Conservation (phyloP, 2,329 filamentous ascomycete species). For the Penicillium digitatum region DNA sequence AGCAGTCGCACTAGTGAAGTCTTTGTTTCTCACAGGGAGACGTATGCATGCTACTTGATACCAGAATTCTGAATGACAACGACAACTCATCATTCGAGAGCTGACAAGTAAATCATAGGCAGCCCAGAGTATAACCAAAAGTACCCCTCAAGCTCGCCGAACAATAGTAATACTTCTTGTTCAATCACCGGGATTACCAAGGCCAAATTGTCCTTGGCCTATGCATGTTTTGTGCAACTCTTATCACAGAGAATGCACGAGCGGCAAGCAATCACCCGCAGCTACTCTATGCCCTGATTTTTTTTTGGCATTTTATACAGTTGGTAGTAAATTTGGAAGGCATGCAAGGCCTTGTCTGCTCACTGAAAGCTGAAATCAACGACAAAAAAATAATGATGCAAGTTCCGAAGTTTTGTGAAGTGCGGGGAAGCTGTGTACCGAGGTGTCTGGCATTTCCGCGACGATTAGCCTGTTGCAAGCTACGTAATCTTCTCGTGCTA, state of each 20-base stretch:
- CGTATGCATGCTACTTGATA: conserved; percentile 4
- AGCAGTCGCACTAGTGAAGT: conserved; percentile 52
- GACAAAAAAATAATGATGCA: neutral
- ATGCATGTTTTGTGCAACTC: neutral
- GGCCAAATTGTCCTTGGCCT: neutral
- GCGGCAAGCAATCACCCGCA: too few relatives aligned
- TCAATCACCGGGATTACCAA: neutral
- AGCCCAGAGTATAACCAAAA: neutral
- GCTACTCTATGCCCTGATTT: too few relatives aligned
- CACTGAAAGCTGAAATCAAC: neutral
- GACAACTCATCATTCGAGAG: neutral
- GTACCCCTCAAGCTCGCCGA: neutral
- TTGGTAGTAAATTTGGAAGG: neutral
- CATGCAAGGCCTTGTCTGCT: neutral
- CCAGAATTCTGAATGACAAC: conserved; percentile 4
- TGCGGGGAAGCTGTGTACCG: conserved; percentile 14
- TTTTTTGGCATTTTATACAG: too few relatives aligned
- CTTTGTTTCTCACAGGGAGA: conserved; percentile 43
- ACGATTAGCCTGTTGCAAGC: neutral
- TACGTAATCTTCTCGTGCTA: conserved; percentile 2
- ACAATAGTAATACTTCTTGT: neutral
- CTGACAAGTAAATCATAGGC: neutral
- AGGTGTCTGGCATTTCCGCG: neutral
- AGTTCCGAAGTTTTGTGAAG: neutral
- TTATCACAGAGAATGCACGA: neutral